phyloP scores from a whole-genome alignment of 2,329 filamentous ascomycete genomes.

The Rutstroemia sp. region DNA sequence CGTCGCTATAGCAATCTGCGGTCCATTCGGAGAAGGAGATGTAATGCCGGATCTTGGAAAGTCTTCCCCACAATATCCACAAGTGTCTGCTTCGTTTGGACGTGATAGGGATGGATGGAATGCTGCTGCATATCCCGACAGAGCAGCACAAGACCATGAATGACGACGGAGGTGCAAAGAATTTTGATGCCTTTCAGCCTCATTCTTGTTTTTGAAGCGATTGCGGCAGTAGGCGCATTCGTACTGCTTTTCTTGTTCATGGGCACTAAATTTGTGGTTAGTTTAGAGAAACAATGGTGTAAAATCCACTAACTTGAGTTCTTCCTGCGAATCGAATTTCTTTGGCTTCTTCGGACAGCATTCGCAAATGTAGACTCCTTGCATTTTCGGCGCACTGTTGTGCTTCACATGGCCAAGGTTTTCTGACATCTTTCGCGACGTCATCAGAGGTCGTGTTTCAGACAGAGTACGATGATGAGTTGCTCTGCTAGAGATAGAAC shows the following conservation, averaged over 20 bases:
- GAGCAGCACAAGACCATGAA: constrained; percentile 93
- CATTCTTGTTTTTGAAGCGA: constrained; percentile 98
- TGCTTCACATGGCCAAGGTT: constrained; percentile 32
- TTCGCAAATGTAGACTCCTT: constrained; percentile 69
- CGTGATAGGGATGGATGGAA: constrained; percentile 74
- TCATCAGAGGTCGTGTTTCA: constrained; percentile 33
- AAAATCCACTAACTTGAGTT: constrained; percentile 62
- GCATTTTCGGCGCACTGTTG: constrained; percentile 43
- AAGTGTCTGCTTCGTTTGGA: constrained; percentile 66
- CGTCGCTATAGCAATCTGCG: constrained; percentile 45
- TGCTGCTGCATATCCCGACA: constrained; percentile 69
- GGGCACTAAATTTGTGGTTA: constrained; percentile 49
- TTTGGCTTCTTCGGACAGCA: constrained; percentile 97
- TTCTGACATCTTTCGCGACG: constrained; percentile 41
- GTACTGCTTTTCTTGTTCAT: constrained; percentile 95
- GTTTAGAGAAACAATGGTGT: constrained; percentile 12
- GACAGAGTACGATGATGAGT: constrained; percentile 30
- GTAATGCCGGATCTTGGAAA: constrained; percentile 45
- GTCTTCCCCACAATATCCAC: constrained; percentile 93
- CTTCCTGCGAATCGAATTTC: constrained; percentile 80
- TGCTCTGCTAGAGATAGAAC: constrained; percentile 28
- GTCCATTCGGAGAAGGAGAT: constrained; percentile 36
- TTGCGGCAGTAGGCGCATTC: constrained; percentile 89
- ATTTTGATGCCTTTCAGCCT: constrained; percentile 93
- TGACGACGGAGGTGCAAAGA: constrained; percentile 86